Conservation (phyloP, 2,329 filamentous ascomycete species). For the Aspergillus alliaceus region DNA sequence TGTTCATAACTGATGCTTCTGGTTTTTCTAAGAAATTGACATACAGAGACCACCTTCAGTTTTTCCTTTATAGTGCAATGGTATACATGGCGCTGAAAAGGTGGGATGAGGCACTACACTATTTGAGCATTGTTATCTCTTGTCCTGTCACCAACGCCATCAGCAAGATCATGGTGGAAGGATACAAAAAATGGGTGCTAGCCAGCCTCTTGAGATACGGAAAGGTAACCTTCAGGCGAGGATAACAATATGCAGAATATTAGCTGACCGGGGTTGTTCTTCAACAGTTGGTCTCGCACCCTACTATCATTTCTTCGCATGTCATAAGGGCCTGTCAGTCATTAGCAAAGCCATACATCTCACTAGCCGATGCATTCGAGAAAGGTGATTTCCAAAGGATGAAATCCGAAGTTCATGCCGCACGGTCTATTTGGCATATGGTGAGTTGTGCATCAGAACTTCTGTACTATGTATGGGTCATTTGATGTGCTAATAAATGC, state of each 20-base stretch:
- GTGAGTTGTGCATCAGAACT: slow-evolving; percentile 35
- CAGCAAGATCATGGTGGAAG: slow-evolving; percentile 80
- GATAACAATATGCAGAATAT: background rate
- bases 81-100: slow-evolving; percentile 61
- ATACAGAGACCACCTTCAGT: slow-evolving; percentile 57
- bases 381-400: slow-evolving; percentile 59
- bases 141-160: slow-evolving; percentile 64
- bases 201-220: slow-evolving; percentile 72
- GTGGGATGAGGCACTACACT: slow-evolving; percentile 63
- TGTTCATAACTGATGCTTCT: slow-evolving; percentile 37
- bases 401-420: slow-evolving; percentile 62
- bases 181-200: slow-evolving; percentile 89
- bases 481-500: slow-evolving; percentile 9
- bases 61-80: slow-evolving; percentile 65
- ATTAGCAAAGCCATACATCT: slow-evolving; percentile 68
- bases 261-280: slow-evolving; percentile 4
- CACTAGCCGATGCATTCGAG: slow-evolving; percentile 69
- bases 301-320: slow-evolving; percentile 55
- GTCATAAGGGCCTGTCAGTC: slow-evolving; percentile 59
- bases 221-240: slow-evolving; percentile 42
- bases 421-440: slow-evolving; percentile 60
- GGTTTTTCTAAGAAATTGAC: slow-evolving; percentile 42
- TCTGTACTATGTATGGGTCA: background rate
- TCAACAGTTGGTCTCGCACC: slow-evolving; percentile 49
- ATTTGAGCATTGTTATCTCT: slow-evolving; percentile 65